Conservation (phyloP, 1,284 basidiomycete species). For the Fistulinella staudtii region DNA sequence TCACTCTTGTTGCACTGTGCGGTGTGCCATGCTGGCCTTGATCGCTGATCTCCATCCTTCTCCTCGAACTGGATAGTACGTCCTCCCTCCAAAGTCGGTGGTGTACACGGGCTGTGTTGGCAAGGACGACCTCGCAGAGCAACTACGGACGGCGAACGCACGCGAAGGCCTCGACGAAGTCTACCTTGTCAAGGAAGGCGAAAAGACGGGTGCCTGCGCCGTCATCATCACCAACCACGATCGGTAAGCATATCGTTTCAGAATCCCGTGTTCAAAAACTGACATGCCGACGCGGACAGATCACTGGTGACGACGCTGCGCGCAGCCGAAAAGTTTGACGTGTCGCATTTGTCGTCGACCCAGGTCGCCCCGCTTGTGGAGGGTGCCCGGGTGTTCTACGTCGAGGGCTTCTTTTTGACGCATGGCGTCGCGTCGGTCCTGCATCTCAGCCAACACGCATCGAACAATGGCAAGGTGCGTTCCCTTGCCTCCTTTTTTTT, state of each 20-base stretch:
- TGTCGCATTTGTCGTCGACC: slow-evolving; percentile 75
- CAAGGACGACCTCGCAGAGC: slow-evolving; percentile 85
- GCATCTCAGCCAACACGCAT: slow-evolving; percentile 80
- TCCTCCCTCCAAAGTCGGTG: slow-evolving; percentile 86
- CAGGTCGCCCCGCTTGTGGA: slow-evolving; percentile 76
- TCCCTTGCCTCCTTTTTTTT: not conserved
- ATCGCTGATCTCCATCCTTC: no score
- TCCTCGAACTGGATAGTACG: no score
- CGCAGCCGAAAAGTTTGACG: slow-evolving; percentile 86
- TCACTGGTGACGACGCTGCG: slow-evolving; percentile 91
- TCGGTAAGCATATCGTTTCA: slow-evolving; percentile 45
- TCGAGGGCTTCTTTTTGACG: slow-evolving; percentile 97
- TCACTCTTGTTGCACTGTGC: no score
- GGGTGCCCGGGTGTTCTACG: slow-evolving; percentile 85
- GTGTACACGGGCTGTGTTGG: slow-evolving; percentile 96
- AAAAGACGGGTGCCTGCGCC: slow-evolving; percentile 95
- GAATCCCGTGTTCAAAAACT: no score
- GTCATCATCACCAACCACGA: slow-evolving; percentile 94
- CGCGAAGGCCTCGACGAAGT: slow-evolving; percentile 88
- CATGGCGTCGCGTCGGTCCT: slow-evolving; percentile 81
- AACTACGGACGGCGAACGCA: slow-evolving; percentile 90
- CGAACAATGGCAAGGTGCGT: slow-evolving; percentile 64
- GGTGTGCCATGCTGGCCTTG: no score
- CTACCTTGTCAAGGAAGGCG: slow-evolving; percentile 85
- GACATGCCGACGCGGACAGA: no score